Evolutionary conservation across 1,284 basidiomycete species (phyloP).

Genomic region (Boletus albobrunnescens): DNA sequence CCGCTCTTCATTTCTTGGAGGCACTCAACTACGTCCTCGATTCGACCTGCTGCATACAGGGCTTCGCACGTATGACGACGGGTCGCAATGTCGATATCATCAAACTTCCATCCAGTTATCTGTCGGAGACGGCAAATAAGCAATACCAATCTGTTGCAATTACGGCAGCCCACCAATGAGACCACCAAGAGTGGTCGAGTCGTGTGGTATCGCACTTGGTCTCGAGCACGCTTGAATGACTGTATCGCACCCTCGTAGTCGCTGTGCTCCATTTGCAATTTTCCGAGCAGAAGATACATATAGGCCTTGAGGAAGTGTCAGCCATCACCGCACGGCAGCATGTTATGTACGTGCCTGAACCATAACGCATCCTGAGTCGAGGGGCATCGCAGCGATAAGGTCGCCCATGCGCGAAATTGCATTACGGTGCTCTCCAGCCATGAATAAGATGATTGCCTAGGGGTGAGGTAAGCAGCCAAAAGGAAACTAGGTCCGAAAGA

Average conservation of each 20-base stretch:
- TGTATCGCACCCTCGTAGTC: background rate
- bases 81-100: background rate
- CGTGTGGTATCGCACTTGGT: background rate
- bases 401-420: background rate
- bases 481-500: background rate
- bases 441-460: background rate
- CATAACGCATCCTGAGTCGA: background rate
- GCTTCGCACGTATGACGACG: slow-evolving; percentile 3
- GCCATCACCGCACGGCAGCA: background rate
- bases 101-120: slow-evolving; percentile 11
- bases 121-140: background rate
- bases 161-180: background rate
- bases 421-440: background rate
- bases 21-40: background rate
- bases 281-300: background rate
- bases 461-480: background rate
- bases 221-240: slow-evolving; percentile 1
- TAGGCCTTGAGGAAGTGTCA: background rate
- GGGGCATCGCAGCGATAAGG: background rate
- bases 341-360: background rate
- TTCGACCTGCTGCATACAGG: background rate
- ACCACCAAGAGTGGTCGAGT: background rate
- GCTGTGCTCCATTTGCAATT: background rate
- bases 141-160: background rate
- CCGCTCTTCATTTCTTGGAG: background rate